phyloP scores from a whole-genome alignment of 2,329 filamentous ascomycete species.

The Colletotrichum falcatum region DNA sequence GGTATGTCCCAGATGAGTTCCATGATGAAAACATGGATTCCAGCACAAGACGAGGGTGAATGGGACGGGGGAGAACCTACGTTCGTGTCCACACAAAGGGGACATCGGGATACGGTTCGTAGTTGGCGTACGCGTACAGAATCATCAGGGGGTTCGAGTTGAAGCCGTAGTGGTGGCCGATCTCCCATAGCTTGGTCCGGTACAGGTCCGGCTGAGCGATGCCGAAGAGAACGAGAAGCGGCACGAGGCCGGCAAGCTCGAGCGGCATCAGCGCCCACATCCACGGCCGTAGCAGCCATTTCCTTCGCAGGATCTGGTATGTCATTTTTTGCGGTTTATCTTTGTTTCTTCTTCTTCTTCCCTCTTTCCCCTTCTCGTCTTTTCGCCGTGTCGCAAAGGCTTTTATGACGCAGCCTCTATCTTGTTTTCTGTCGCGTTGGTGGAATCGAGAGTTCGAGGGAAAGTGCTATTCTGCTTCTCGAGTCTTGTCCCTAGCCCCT shows the following conservation, averaged over 20 bases:
- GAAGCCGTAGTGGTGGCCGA: constrained; percentile 77
- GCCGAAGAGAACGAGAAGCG: constrained; percentile 75
- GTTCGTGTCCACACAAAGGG: constrained; percentile 80
- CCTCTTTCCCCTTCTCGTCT: neutral
- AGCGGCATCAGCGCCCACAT: constrained; percentile 73
- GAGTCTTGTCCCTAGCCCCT: neutral
- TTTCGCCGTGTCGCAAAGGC: neutral
- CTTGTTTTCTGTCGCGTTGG: neutral
- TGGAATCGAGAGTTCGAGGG: constrained; percentile 17
- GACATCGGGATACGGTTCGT: constrained; percentile 68
- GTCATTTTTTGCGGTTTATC: constrained; percentile 47
- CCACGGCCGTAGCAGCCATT: constrained; percentile 68
- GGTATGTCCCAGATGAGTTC: neutral
- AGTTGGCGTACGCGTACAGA: constrained; percentile 80
- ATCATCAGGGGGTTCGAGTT: constrained; percentile 79
- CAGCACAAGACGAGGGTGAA: constrained; percentile 6
- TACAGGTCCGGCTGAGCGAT: constrained; percentile 80
- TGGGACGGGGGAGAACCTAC: constrained; percentile 62
- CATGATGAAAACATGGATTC: neutral
- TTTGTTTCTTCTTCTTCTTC: neutral
- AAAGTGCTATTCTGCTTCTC: neutral
- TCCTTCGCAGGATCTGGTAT: constrained; percentile 69
- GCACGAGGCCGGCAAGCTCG: constrained; percentile 75
- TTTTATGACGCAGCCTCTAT: neutral
- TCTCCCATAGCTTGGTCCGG: constrained; percentile 77